Evolutionary conservation across 2,329 filamentous ascomycete genomes (phyloP), one percentile per base, ranked within the genome.

Genomic region (Colletotrichum orchidophilum): DNA sequence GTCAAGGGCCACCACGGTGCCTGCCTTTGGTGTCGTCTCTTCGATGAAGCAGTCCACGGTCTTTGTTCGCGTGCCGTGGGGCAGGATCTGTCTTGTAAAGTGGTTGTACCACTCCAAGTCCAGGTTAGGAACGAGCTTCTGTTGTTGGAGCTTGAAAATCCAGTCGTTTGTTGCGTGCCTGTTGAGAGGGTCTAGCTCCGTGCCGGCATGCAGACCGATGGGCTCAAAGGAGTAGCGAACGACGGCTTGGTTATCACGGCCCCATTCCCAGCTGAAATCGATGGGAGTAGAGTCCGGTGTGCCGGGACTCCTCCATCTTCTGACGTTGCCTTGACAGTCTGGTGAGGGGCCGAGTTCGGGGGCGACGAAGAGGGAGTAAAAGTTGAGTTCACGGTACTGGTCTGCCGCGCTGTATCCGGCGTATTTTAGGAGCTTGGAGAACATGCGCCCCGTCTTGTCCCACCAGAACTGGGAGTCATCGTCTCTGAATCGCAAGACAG

Each of bases 251-350:
- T 68, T 35, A 6, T 57, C 64, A 9, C 21, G 33, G 1, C 68
- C 68, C 68, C 68, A 71, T 63, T 71, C 68, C 68, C 68, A 71
- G 31, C 68, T 71, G 63, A 71, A 71, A 63, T 71, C 68, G 33
- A 71, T 71, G 1, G 68, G 68, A 31, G 68, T 71, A 3, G 63
- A 67, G 52, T 71, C 68, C 13, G 68, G 68, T 12, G 63, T 68
- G 3, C 68, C 68, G 5, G 68, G 63, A n/a, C 68, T 71, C 24
- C 63, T 39, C 68, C 68, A 71, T 53, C 68, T 39, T 31, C 57
- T 53, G 2, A 68, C 68, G 15, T 71, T 71, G 39, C 68, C 68
- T 26, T 71, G 52, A 13, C 63, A 62, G 57, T 71, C 68, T 33
- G 63, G 68, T 3, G 68, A 67, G n/a, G 68, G 68, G 3, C 68